phyloP scores from a whole-genome alignment of 441 rosid species.

The Croton laevigatus region DNA sequence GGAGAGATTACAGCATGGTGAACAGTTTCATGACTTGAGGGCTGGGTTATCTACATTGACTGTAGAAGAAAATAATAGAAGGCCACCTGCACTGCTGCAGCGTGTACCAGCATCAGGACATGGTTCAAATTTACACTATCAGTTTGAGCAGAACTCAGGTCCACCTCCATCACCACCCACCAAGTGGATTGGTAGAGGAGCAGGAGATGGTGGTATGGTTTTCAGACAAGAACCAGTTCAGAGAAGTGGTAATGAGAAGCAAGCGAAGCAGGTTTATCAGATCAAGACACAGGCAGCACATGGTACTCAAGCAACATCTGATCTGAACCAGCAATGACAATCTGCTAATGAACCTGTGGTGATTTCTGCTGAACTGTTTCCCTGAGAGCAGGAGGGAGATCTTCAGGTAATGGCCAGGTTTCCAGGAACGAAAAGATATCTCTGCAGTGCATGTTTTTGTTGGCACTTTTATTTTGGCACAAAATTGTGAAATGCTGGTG shows the following conservation, averaged over 20 bases:
- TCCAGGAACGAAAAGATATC: not conserved
- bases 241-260: constrained; percentile 43
- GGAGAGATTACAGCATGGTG: constrained; percentile 48
- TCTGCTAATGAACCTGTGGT: not conserved
- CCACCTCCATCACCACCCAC: constrained; percentile 60
- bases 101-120: constrained; percentile 31
- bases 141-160: constrained; percentile 39
- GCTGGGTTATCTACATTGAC: constrained; percentile 50
- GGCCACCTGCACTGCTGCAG: constrained; percentile 23
- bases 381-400: not conserved
- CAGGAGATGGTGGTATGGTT: constrained; percentile 33
- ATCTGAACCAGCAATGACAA: constrained; percentile 22
- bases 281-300: constrained; percentile 37
- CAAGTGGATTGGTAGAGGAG: constrained; percentile 48
- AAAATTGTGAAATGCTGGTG: constrained; percentile 3
- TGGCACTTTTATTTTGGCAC: not conserved
- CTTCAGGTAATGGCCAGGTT: not conserved
- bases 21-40: constrained; percentile 43
- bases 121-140: constrained; percentile 26
- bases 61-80: constrained; percentile 44
- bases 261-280: constrained; percentile 55
- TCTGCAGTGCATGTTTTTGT: not conserved
- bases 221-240: constrained; percentile 37
- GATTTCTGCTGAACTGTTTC: not conserved
- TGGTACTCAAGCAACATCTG: constrained; percentile 30